Evolutionary conservation across 1,139 yeast species (phyloP), one percentile per base, ranked within the genome.

Genomic region (Yamadazyma songkhlaensis): DNA sequence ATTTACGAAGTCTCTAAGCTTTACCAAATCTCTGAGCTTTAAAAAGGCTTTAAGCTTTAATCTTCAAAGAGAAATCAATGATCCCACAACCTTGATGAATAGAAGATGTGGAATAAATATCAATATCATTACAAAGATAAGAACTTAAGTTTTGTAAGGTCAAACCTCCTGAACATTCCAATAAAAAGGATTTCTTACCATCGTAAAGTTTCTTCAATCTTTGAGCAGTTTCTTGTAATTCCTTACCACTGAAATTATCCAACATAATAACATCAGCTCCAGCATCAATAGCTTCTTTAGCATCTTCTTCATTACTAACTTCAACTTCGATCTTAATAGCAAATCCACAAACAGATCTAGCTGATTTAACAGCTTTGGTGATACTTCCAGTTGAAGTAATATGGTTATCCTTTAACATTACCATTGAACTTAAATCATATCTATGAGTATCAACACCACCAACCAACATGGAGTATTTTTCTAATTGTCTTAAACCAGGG

Each of bases 261-360:
- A 92, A 74, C 97, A 90, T 90, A 47, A 92, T 84, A 13, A 90
- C 88, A 60, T 90, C 97, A 1, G 97, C 97, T 12, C 97, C 97
- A 6, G 97, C 95, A 22, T 72, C 77, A 54, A 90, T 90, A 21
- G 97, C 97, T 55, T 90, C 97, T 46, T 76, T 72, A 2, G 97
- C 97, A 51, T 89, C 97, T 6, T 64, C 74, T 56, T 85, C 95
- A 39, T 77, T 66, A 54, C 85, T 86, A 36, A 88, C 92, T 61
- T 90, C 97, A 28, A 90, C 97, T 59, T 90, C 97, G 38, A 92
- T 84, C 62, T 92, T 92, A 33, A 84, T 74, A 2, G 96, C 79
- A 62, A 90, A 90, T 3, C 97, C 97, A 54, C 90, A 87, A 1
- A 84, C 95, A 10, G 71, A 64, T 40, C 87, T 75, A 2, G 97